Percentiles rank a stretch among this genome's conserved stretches.
Conservation (phyloP, 1,139 yeast genomes). For the Yamadazyma siamensis region DNA sequence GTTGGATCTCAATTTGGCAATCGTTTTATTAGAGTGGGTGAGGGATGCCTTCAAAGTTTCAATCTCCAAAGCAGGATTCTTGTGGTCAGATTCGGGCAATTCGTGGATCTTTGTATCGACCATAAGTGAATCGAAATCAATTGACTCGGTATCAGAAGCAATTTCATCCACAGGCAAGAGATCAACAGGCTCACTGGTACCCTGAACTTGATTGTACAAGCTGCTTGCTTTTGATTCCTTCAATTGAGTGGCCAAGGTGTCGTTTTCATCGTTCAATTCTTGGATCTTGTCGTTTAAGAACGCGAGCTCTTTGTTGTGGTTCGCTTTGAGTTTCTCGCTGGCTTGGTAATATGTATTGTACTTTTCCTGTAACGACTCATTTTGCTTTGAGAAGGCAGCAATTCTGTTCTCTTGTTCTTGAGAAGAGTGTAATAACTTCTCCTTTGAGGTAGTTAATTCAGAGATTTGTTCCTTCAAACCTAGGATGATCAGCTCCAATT, state of each 20-base stretch:
- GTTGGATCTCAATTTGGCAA: conserved; percentile 51
- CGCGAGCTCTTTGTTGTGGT: conserved; percentile 37
- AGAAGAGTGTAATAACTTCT: conserved; percentile 26
- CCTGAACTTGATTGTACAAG: neutral
- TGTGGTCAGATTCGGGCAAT: conserved; percentile 36
- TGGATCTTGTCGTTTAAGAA: conserved; percentile 50
- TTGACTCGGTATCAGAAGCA: conserved; percentile 24
- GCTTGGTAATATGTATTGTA: conserved; percentile 34
- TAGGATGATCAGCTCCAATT: conserved; percentile 59
- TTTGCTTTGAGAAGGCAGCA: conserved; percentile 32
- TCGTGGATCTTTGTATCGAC: conserved; percentile 28
- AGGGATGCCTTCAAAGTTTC: conserved; percentile 69
- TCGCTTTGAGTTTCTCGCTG: conserved; percentile 29
- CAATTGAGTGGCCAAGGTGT: conserved; percentile 45
- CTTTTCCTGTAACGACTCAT: conserved; percentile 48
- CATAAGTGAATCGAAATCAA: conserved; percentile 35
- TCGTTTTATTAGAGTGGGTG: conserved; percentile 61
- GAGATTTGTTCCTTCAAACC: conserved; percentile 46
- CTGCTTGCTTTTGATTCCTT: conserved; percentile 1
- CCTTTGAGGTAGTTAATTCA: conserved; percentile 23
- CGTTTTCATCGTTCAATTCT: conserved; percentile 64
- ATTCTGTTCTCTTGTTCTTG: conserved; percentile 33
- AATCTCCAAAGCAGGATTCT: conserved; percentile 54
- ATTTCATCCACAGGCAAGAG: conserved; percentile 12
- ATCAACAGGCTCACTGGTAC: conserved; percentile 9